These are phyloP conservation scores for Geotrichum cucujoidarum DNA, from an alignment of 1,139 yeast species.

Conservation along the genomic window DNA sequence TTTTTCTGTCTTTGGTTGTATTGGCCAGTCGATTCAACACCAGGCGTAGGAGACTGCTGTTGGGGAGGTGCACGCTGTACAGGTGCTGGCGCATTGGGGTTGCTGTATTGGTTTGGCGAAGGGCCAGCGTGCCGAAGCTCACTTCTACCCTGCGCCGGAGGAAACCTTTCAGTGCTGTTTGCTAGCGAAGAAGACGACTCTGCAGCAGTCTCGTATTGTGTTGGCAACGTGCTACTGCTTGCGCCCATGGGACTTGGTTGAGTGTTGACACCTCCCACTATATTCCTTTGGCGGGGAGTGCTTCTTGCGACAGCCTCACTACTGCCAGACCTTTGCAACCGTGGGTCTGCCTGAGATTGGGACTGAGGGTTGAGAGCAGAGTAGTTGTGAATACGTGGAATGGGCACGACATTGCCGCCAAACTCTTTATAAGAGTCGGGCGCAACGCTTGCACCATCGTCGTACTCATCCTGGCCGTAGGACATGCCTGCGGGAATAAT, in stretches of 20 bases:
- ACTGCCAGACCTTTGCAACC: neutral
- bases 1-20: too few relatives aligned
- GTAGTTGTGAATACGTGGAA: conserved; percentile 19
- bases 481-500: conserved; percentile 33
- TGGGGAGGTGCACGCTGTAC: neutral
- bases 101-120: neutral
- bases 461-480: conserved; percentile 32
- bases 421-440: conserved; percentile 9
- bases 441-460: conserved; percentile 27
- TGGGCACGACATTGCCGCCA: conserved; percentile 7
- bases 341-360: neutral
- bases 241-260: conserved; percentile 16
- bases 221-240: conserved; percentile 22
- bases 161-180: neutral
- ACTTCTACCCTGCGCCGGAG: too few relatives aligned
- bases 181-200: neutral
- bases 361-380: conserved; percentile 6
- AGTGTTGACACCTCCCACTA: conserved; percentile 17
- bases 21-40: neutral
- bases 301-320: neutral
- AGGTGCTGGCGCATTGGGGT: neutral
- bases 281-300: conserved; percentile 6
- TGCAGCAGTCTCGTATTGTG: conserved; percentile 13
- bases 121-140: neutral
- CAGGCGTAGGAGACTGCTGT: neutral